Conservation (phyloP, 305 asterid genomes). For the Rubia balearica region DNA sequence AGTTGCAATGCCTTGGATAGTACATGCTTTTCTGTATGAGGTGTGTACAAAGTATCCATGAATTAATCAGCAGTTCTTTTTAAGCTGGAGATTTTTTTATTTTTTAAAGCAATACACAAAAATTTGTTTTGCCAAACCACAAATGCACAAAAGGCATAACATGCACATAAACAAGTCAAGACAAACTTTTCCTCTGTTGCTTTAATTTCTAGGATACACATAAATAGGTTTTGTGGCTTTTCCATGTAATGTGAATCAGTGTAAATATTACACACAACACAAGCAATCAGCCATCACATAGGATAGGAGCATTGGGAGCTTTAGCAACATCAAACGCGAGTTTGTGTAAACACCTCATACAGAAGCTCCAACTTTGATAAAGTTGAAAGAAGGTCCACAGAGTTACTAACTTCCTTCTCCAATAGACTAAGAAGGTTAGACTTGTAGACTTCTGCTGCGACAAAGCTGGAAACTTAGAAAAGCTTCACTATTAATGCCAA, state of each 20-base stretch:
- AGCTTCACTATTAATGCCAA: conserved; percentile 85
- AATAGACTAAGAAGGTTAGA: conserved; percentile 67
- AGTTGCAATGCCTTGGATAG: no score
- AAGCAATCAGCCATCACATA: neutral
- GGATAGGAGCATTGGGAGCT: neutral
- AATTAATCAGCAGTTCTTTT: no score
- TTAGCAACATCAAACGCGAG: conserved; percentile 12
- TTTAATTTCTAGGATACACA: neutral
- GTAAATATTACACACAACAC: neutral
- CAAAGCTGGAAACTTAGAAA: conserved; percentile 66
- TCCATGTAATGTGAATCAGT: neutral
- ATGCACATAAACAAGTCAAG: no score
- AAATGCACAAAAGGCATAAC: no score
- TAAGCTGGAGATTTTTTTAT: no score
- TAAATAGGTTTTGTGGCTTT: no score
- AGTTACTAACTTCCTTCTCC: conserved; percentile 62
- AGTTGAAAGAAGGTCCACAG: conserved; percentile 62
- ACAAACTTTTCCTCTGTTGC: no score
- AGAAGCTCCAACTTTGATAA: conserved; percentile 80
- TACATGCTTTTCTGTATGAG: no score
- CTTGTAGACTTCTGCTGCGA: conserved; percentile 59
- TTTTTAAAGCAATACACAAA: no score
- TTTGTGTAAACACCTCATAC: conserved; percentile 53
- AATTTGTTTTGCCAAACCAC: no score
- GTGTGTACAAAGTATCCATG: no score